Conservation (phyloP, 106 monocot species). For the Acorus gramineus region DNA sequence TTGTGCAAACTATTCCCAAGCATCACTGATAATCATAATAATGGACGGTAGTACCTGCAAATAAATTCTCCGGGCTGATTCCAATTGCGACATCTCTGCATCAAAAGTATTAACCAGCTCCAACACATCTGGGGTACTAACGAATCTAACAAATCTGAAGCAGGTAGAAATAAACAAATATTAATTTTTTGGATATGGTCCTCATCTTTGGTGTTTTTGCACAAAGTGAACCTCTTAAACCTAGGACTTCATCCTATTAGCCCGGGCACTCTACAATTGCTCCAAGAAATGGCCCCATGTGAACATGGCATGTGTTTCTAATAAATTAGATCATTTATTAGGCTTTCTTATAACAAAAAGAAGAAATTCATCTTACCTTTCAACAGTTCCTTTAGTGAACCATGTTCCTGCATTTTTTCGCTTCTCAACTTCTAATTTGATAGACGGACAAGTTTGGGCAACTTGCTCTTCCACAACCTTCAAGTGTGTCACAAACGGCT, state of each 20-base stretch:
- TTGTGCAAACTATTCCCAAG: not conserved
- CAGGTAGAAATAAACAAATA: not conserved
- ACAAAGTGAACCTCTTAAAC: not conserved
- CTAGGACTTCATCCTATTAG: not conserved
- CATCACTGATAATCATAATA: not conserved
- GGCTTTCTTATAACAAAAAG: not conserved
- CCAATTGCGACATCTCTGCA: constrained; percentile 88
- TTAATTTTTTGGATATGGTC: no score
- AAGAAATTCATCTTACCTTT: constrained; percentile 28
- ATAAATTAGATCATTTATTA: no score
- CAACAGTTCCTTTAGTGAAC: constrained; percentile 81
- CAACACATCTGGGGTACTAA: constrained; percentile 93
- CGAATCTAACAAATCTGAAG: constrained; percentile 89
- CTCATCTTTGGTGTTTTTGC: no score
- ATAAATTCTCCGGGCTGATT: constrained; percentile 83
- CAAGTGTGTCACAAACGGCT: constrained; percentile 81
- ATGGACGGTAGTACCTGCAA: constrained; percentile 29
- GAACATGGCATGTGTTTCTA: no score
- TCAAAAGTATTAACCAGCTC: constrained; percentile 84
- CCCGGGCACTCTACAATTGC: no score
- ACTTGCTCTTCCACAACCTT: constrained; percentile 81
- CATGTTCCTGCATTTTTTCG: constrained; percentile 32
- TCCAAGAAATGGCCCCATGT: no score
- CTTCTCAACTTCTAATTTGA: constrained; percentile 46
- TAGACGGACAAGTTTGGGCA: constrained; percentile 23